Conservation (phyloP, 805 yeast genomes). For the Cyberlindnera galapagoensis region DNA sequence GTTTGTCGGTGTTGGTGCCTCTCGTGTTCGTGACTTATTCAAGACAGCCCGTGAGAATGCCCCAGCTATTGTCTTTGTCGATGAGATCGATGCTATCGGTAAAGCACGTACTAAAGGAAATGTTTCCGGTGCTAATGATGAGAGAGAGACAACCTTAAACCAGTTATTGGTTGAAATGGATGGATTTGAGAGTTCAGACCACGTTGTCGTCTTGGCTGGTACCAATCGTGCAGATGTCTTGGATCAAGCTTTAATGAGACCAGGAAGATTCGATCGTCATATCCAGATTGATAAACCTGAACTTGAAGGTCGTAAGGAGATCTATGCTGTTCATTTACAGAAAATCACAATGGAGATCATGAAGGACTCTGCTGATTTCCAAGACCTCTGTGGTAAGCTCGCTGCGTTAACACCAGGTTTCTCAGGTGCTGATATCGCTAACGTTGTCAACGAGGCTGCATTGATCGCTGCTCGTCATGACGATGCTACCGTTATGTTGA, state of each 20-base stretch:
- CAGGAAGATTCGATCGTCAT: conserved; percentile 96
- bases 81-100: conserved; percentile 99
- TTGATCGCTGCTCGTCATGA: conserved; percentile 88
- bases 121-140: conserved; percentile 80
- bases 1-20: conserved; percentile 99
- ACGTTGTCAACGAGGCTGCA: conserved; percentile 96
- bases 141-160: conserved; percentile 92
- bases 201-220: conserved; percentile 95
- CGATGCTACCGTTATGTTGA: conserved; percentile 59
- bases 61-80: conserved; percentile 93
- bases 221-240: conserved; percentile 93
- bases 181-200: conserved; percentile 87
- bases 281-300: conserved; percentile 90
- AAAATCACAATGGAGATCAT: conserved; percentile 56
- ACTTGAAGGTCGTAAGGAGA: conserved; percentile 89
- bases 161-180: conserved; percentile 98
- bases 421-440: conserved; percentile 97
- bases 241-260: conserved; percentile 90
- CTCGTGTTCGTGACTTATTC: conserved; percentile 93
- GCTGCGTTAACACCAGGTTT: conserved; percentile 98
- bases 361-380: conserved; percentile 36
- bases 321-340: conserved; percentile 77
- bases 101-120: conserved; percentile 79
- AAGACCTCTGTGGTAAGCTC: conserved; percentile 69
- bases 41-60: conserved; percentile 89